Evolutionary conservation across 2,329 filamentous ascomycete genomes (phyloP).

Genomic region (Falciphora oryzae): DNA sequence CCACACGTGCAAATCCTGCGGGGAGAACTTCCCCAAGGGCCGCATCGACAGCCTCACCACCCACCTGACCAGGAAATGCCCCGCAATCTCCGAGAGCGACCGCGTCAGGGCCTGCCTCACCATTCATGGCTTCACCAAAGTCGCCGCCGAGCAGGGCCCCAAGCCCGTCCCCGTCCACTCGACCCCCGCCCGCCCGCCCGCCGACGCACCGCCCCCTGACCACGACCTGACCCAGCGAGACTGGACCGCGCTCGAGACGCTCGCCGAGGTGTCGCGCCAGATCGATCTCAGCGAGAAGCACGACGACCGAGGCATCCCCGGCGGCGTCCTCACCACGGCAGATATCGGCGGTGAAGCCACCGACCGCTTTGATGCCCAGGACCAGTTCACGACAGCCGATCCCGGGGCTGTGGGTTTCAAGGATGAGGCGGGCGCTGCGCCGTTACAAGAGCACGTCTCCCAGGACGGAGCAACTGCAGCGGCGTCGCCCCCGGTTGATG

Average conservation of each 20-base stretch:
- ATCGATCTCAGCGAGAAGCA: conserved; percentile 62
- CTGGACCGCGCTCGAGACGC: conserved; percentile 77
- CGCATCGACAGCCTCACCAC: conserved; percentile 75
- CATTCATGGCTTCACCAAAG: conserved; percentile 63
- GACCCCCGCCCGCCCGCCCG: conserved; percentile 16
- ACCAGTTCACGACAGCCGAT: conserved; percentile 41
- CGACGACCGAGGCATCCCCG: conserved; percentile 39
- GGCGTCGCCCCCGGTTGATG: conserved; percentile 1
- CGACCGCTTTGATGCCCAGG: conserved; percentile 48
- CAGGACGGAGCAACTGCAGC: neutral
- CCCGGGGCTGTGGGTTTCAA: conserved; percentile 2
- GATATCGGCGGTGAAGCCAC: conserved; percentile 25
- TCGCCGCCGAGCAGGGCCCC: conserved; percentile 21
- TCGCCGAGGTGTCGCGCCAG: conserved; percentile 82
- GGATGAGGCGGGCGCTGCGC: neutral
- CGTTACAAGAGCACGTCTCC: neutral
- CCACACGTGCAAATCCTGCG: conserved; percentile 83
- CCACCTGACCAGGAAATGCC: conserved; percentile 83
- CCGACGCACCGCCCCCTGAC: conserved; percentile 17
- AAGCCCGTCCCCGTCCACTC: conserved; percentile 14
- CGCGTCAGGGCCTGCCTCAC: conserved; percentile 69
- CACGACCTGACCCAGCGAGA: conserved; percentile 41
- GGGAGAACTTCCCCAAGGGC: conserved; percentile 85
- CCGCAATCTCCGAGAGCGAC: conserved; percentile 67
- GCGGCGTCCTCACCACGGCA: conserved; percentile 36